Evolutionary conservation across 371 early-diverging fungal genomes (phyloP), one percentile per base, ranked within the genome.

Genomic region (Capillidium rhysosporum): DNA sequence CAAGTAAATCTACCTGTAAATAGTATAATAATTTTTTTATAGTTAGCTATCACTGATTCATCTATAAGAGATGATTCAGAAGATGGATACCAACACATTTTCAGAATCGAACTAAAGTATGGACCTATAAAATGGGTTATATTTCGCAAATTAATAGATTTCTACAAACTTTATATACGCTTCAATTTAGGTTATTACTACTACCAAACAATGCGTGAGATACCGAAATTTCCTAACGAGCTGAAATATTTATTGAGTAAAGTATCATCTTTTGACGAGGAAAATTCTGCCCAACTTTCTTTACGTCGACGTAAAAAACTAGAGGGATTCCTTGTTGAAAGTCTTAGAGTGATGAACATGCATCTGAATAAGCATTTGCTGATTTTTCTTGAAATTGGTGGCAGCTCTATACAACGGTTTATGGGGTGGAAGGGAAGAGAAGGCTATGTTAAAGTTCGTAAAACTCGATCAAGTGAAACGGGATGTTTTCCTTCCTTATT

Each of bases 351-450:
- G n/a, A 67, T 81, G 30, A 82, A 79, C 49, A 68, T 80, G 64
- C 64, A 68, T 8, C 72, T 78, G 9, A 75, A 72, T 5, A 75
- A 73, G 55, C 82, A 86, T 54, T 62, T 88, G n/a, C 82, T 79
- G 59, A 83, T 79, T 39, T 89, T 89, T 59, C 59, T 89, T 46
- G 85, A 86, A 59, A 61, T 87, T 23, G 82, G 85, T 23, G 74
- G 78, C 7, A 68, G 78, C 49, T 82, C 83, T 43, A 73, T 87
- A 43, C 69, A 71, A 18, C 76, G 72, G 46, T 83, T 81, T 55
- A 77, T 82, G 70, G 85, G 87, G 1, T 86, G 86, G 86, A 88
- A 88, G 57, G 85, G 85, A 46, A 84, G 84, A 56, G 89, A 88
- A 59, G 84, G 82, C 10, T 77, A 76, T 54, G 57, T 87, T 59